Evolutionary conservation across 768 basidiomycete genomes (phyloP), one percentile per base, ranked within the genome.

Genomic region (Leccinellum albellum): DNA sequence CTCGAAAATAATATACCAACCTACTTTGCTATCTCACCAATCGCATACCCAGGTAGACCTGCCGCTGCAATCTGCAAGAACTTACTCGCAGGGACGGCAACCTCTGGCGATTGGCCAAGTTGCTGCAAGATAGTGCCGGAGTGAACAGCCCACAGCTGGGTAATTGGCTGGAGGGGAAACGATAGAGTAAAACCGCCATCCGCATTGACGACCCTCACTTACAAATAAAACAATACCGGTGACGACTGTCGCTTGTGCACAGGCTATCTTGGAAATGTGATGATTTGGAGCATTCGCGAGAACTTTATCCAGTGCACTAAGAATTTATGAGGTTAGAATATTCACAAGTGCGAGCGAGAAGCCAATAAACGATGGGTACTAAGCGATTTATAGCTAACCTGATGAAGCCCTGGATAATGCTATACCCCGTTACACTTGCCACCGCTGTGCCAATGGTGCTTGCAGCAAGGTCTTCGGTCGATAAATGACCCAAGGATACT

Each of bases 401-500:
- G 50, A 57, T 49, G 32, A 70, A 64, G 21, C 66, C 70, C 37
- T 77, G 76, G 9, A 79, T 60, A 53, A 81, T 74, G 31, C 76
- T 75, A 53, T 74, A 78, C 4, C 74, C 75, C 3, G 79, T 77
- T 5, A 82, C 73, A 56, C 70, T 74, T 42, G 72, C 67, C 1
- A 77, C 74, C 59, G 77, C 71, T 37, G 66, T 76, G 2, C 70
- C 75, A 9, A 79, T 63, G n/a, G 76, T 77, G 6, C 78, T 74
- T 0, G 80, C 81, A 3, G 83, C 83, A 9, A 84, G 74, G 53
- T 81, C 77, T 0, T 71, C 76, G 0, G 82, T 82, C 1, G 80
- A 80, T 7, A 84, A 68, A 67, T 84, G 83, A 10, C 82, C 83
- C 52, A 82, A 73, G 4, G 75, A 76, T 33, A 84, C 9, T 68